Evolutionary conservation across 2,329 filamentous ascomycete species (phyloP), one percentile per base, ranked within the genome.

Genomic region (Colletotrichum eleusines): DNA sequence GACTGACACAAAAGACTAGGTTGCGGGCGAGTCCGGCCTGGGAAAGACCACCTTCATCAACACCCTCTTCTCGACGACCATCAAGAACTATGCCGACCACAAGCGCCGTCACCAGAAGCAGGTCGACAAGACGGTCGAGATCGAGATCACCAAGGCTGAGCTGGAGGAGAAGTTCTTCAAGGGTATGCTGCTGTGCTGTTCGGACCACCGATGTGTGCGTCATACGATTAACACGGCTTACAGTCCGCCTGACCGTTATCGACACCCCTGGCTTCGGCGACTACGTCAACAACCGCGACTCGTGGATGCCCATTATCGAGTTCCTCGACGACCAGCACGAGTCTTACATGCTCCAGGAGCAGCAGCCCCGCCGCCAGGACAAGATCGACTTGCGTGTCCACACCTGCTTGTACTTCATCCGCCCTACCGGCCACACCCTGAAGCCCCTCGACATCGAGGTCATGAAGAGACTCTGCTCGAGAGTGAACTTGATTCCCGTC

Each of bases 151-250:
- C 83, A 99, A 99, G 90, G 96, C 96, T 71, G 96, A 99, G 87
- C 87, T 99, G 74, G 96, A 99, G 86, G 96, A 99, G 92, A 99
- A 99, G 88, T 99, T 99, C 89, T 99, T 99, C 92, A 99, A 99
- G 90, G 95, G 95, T 98, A 87, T 69, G 80, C 23, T 42, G 51
- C 35, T 42, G 33, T 42, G 7, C n/a, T 46, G n/a, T 44, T n/a
- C 35, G 14, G 23, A 61, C 11, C 9, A 3, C 57, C 35, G 18
- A 50, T 35, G 33, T 26, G 26, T 61, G 20, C 40, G 60, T 72
- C 64, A 42, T 69, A 48, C 53, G 59, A 69, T 60, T 71, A 71
- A 71, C 59, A 61, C 53, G n/a, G 42, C 60, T 35, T 77, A 64
- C 80, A 98, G 96, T 99, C 81, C 96, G 96, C 81, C 87, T 99